Evolutionary conservation across 805 yeast genomes (phyloP).

Genomic region (Nakazawaea pomicola): DNA sequence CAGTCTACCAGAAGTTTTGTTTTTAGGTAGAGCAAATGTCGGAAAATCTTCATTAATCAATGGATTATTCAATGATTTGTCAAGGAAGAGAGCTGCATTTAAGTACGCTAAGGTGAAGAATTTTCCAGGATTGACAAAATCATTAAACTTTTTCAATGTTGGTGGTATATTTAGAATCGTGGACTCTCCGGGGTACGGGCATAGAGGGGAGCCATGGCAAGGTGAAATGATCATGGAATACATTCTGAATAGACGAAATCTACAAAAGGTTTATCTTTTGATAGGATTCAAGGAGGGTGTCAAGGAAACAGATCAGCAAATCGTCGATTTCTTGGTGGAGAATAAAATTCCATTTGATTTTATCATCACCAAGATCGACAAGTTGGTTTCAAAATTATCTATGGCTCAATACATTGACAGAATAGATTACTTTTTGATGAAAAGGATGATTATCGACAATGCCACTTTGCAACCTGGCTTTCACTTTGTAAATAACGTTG

Average conservation of each 20-base stretch:
- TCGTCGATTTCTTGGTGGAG: slow-evolving; percentile 44
- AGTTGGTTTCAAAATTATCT: slow-evolving; percentile 28
- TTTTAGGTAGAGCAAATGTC: slow-evolving; percentile 79
- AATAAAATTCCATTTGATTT: slow-evolving; percentile 68
- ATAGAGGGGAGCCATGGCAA: slow-evolving; percentile 56
- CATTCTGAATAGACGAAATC: slow-evolving; percentile 44
- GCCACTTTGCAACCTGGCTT: slow-evolving; percentile 35
- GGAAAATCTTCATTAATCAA: slow-evolving; percentile 82
- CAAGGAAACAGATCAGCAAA: slow-evolving; percentile 46
- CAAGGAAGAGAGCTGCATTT: slow-evolving; percentile 22
- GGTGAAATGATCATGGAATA: slow-evolving; percentile 68
- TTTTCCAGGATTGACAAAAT: slow-evolving; percentile 41
- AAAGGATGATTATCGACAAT: slow-evolving; percentile 31
- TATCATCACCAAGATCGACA: slow-evolving; percentile 74
- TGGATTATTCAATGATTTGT: slow-evolving; percentile 41
- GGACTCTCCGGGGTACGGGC: slow-evolving; percentile 92
- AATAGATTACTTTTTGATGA: slow-evolving; percentile 33
- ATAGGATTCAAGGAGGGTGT: slow-evolving; percentile 59
- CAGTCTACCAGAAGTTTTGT: slow-evolving; percentile 66
- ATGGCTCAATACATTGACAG: slow-evolving; percentile 25
- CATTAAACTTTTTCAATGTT: slow-evolving; percentile 68
- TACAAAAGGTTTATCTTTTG: slow-evolving; percentile 57
- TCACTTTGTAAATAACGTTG: slow-evolving; percentile 48
- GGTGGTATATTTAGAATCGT: slow-evolving; percentile 61
- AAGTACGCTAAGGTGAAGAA: slow-evolving; percentile 38